Percentiles rank a stretch among this genome's conserved stretches.
phyloP scores from a whole-genome alignment of 345 rosid species.

The Populus euphratica region DNA sequence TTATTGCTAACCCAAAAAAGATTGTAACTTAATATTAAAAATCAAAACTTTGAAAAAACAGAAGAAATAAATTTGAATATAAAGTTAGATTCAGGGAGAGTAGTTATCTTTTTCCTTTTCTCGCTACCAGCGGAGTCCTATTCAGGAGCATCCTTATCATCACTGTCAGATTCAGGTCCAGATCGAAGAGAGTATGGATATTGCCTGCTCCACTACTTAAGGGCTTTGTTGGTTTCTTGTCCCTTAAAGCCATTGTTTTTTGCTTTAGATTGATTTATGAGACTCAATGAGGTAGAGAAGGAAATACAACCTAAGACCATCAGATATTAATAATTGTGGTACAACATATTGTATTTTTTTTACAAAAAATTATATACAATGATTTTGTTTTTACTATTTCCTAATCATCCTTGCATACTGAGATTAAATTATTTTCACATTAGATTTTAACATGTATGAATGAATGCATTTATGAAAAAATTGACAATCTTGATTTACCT shows the following conservation, averaged over 20 bases:
- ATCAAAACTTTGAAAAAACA: background rate
- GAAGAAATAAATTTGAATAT: background rate
- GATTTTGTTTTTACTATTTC: too few relatives aligned
- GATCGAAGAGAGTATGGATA: slow-evolving; percentile 79
- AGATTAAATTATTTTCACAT: too few relatives aligned
- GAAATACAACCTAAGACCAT: background rate
- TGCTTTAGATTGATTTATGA: background rate
- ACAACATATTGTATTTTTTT: too few relatives aligned
- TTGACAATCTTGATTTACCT: too few relatives aligned
- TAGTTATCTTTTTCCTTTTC: slow-evolving; percentile 48
- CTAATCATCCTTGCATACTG: too few relatives aligned
- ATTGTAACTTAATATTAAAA: background rate
- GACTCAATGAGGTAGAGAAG: background rate
- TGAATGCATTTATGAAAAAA: too few relatives aligned
- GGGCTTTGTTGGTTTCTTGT: slow-evolving; percentile 70
- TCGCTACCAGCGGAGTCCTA: slow-evolving; percentile 92
- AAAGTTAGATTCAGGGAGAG: background rate
- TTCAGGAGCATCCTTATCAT: slow-evolving; percentile 62
- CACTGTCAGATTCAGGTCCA: slow-evolving; percentile 75
- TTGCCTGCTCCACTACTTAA: slow-evolving; percentile 58
- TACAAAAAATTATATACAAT: too few relatives aligned
- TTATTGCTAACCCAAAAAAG: background rate
- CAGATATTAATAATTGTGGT: background rate
- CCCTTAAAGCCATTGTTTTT: slow-evolving; percentile 55
- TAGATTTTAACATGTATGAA: too few relatives aligned